Base-by-base conservation (phyloP, 2,329 filamentous ascomycete species). In the Stylonectria norvegica region DNA sequence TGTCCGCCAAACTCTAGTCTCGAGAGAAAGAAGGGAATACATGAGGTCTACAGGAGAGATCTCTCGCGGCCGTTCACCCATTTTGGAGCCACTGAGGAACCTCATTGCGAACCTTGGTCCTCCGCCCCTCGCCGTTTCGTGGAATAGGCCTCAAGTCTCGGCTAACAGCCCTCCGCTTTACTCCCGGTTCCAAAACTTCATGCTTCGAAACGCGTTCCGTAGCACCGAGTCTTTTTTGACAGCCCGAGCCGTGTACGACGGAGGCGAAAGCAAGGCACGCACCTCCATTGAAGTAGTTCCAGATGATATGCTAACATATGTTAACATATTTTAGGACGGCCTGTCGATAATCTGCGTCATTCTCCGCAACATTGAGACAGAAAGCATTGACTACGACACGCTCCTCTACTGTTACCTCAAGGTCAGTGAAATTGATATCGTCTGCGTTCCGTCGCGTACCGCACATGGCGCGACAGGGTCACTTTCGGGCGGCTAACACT, bases 141-240 rank as follows among this genome's bases (percentile, higher is more conserved):
- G 82, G 79, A 85, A 84, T 48, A 69, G 81, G 35, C 82, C 82
- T 8, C 73, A 77, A 35, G 78, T 85, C n/a, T 77, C 78, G 1
- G 61, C 72, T 18, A 86, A 85, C 48, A 76, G 65, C 14, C 81
- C 81, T 4, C 76, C 79, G 1, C 67, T 76, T 5, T 86, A 85
- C 57, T 84, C 81, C 2, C 70, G 80, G 17, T 86, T 86, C 49
- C 82, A 86, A 49, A 79, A 85, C 49, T 86, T 86, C 53, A 86
- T 86, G 82, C 70, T 86, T 32, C 75, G 77, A 14, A 84, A 85
- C 56, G 81, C 81, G 2, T 81, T 82, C 48, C 73, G 78, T 25
- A 79, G 77, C 49, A 78, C 76, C 0, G 82, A 85, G 50, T 82
- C 79, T 3, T 78, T 82, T 43, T 61, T 82, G 16, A 81, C 79